phyloP scores from a whole-genome alignment of 169 alveolate species.

The Plasmodium billcollinsi region DNA sequence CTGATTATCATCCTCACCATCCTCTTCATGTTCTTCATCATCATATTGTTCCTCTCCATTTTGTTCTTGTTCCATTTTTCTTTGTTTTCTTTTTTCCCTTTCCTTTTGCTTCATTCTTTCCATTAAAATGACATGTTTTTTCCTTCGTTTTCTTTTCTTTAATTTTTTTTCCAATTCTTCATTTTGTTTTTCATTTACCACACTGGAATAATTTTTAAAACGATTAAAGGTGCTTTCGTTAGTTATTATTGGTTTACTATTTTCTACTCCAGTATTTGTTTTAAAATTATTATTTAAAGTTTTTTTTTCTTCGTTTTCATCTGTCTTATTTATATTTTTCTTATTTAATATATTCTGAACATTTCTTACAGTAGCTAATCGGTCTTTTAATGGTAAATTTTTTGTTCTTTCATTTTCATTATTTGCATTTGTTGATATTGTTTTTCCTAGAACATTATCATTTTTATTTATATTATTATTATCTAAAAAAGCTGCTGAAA shows the following conservation, averaged over 20 bases:
- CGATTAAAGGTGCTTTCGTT: conserved; percentile 27
- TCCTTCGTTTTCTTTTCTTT: conserved; percentile 58
- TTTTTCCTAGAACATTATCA: conserved; percentile 24
- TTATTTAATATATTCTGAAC: conserved; percentile 65
- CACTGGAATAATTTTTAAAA: conserved; percentile 74
- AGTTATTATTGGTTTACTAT: conserved; percentile 10
- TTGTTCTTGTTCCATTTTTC: conserved; percentile 32
- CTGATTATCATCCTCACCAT: conserved; percentile 8
- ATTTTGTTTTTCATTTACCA: conserved; percentile 72
- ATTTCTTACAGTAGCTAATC: conserved; percentile 74
- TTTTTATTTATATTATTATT: conserved; percentile 46
- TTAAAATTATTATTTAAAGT: conserved; percentile 11
- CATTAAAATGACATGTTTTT: conserved; percentile 68
- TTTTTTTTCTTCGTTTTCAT: conserved; percentile 25
- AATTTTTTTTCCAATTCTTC: conserved; percentile 71
- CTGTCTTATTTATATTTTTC: conserved; percentile 66
- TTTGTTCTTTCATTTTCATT: conserved; percentile 71
- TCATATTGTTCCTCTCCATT: conserved; percentile 38
- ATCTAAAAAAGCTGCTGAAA: conserved; percentile 75
- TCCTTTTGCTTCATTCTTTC: conserved; percentile 42
- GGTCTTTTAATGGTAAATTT: conserved; percentile 66
- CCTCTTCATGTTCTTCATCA: conserved; percentile 17
- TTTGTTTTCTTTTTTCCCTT: conserved; percentile 46
- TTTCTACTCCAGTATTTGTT: conserved; percentile 22
- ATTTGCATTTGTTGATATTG: conserved; percentile 55